Evolutionary conservation across 2,329 filamentous ascomycete genomes (phyloP), one percentile per base, ranked within the genome.

Genomic region (Colletotrichum tanaceti): DNA sequence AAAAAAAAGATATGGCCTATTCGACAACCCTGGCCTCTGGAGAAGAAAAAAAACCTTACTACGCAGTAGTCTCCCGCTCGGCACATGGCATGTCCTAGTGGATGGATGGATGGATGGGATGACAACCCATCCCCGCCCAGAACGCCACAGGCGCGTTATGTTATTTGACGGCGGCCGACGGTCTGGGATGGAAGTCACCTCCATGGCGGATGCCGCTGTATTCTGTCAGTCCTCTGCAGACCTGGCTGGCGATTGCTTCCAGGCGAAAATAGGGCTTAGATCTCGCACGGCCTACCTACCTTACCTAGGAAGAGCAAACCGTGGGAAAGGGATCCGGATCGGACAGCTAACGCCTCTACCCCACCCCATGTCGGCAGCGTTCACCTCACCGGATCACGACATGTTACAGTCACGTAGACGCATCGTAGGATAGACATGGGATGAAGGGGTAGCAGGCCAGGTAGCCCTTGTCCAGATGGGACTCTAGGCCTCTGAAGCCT

Each of bases 21-120:
- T 39, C 46, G 4, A 22, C 38, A 39, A 39, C 28, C 57, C 28
- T 20, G 20, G 46, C 11, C 44, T 28, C 10, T 14, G 11, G n/a
- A n/a, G n/a, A n/a, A n/a, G n/a, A n/a, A n/a, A 10, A 5, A 20
- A 50, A 50, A 20, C 35, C 35, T 57, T 57, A n/a, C n/a, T n/a
- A n/a, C n/a, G n/a, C n/a, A n/a, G n/a, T n/a, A 52, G 63, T 53
- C 39, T 65, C 46, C 61, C 54, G 55, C 41, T 60, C 55, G 62
- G 47, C 65, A 68, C 55, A 65, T 61, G 65, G 44, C 35, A 61
- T 61, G 44, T 52, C 44, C 62, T 50, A 60, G 62, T 52, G 55
- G 55, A 4, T 24, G 24, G n/a, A n/a, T n/a, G n/a, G n/a, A 52
- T 32, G 52, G 32, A 41, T 39, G 32, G 50, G 9, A 44, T 63